Base-by-base conservation (phyloP, 176 grass and related monocot species). In the Oryza rufipogon region DNA sequence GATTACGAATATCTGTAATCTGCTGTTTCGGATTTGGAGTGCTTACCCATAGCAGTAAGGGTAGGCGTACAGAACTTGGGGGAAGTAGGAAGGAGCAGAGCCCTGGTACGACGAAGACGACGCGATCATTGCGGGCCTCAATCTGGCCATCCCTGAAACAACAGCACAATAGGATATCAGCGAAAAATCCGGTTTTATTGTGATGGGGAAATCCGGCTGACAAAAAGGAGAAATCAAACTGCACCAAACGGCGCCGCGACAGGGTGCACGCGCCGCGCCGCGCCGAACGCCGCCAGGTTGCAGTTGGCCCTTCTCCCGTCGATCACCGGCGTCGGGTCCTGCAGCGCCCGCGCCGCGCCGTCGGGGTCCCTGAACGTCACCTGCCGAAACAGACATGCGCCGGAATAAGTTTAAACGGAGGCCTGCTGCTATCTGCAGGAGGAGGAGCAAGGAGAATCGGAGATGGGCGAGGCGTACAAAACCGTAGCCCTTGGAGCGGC, bases 401-500 rank as follows among this genome's bases (percentile, higher is more conserved):
- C 32, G 22, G 11, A 36, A 36, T 80, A 30, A 66, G 16, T 2
- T 58, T 20, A 58, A 58, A 58, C 54, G 54, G 52, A 17, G 6
- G 5, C 52, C 6, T 8, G 52, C 52, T 14, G 14, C 15, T 13
- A 42, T 7, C 4, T 0, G 28, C 26, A 58, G 17, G 54, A 58
- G 17, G 54, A 58, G 54, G 6, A 14, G 54, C 16, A 17, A 4
- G 4, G 34, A 3, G 34, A 5, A 5, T 36, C 14, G 6, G 52
- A 16, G 16, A 19, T 0, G 54, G 54, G 66, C 32, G 75, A 60
- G 30, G 5, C 83, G 11, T 87, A 92, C 91, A 22, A 92, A 92
- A 26, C 91, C 91, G 73, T 92, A 92, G 61, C 91, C 91, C 66
- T 83, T 87, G 51, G 91, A 92, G 66, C 91, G 87, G 68, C 91